Conservation (phyloP, 345 rosid species). For the Bretschneidera sinensis region DNA sequence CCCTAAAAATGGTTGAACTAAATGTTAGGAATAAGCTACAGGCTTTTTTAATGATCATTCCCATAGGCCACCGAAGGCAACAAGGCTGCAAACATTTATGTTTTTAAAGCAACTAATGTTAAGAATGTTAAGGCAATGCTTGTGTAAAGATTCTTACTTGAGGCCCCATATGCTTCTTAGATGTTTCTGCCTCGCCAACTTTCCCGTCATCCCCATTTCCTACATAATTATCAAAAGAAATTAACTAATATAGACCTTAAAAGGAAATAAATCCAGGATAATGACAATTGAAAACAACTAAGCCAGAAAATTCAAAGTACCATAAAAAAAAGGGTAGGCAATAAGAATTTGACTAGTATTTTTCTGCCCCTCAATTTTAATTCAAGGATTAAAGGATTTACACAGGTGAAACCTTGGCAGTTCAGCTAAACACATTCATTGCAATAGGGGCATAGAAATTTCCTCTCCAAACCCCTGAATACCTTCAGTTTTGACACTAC, state of each 20-base stretch:
- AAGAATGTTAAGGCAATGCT: slow-evolving; percentile 5
- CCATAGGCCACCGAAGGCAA: slow-evolving; percentile 1
- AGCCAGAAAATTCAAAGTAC: not conserved
- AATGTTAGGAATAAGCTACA: not conserved
- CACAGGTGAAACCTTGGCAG: not conserved
- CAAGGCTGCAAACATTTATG: not conserved
- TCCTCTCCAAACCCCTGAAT: slow-evolving; percentile 8
- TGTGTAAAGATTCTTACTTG: slow-evolving; percentile 25
- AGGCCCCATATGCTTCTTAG: slow-evolving; percentile 30
- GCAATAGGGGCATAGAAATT: not conserved
- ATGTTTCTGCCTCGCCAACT: slow-evolving; percentile 17
- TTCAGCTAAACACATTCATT: not conserved
- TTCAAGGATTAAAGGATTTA: not conserved
- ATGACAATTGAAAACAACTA: not conserved
- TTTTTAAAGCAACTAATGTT: not conserved
- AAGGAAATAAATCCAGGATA: not conserved
- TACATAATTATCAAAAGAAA: slow-evolving; percentile 21
- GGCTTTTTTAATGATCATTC: not conserved
- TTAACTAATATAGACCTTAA: not conserved
- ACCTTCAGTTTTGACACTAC: slow-evolving; percentile 28
- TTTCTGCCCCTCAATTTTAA: not conserved
- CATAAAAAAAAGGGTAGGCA: not conserved
- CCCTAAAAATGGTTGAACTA: not conserved
- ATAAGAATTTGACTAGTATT: not conserved
- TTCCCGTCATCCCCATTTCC: slow-evolving; percentile 33